Conservation (phyloP, 495 filamentous ascomycete genomes). For the Aspergillus egyptiacus region DNA sequence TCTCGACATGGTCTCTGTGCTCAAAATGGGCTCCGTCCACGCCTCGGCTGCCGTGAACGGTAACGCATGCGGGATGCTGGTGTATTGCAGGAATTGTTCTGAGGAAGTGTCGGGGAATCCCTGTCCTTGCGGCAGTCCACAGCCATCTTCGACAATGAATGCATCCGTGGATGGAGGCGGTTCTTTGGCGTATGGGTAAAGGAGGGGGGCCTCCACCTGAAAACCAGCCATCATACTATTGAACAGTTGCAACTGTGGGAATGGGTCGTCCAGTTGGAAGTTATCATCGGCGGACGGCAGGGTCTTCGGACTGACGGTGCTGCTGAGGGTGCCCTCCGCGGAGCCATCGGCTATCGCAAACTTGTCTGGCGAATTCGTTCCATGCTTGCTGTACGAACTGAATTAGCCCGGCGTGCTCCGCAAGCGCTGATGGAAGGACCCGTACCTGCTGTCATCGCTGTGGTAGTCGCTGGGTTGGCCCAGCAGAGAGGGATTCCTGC, state of each 20-base stretch:
- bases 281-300: conserved; percentile 42
- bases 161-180: conserved; percentile 24
- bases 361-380: conserved; percentile 28
- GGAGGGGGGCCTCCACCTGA: conserved; percentile 33
- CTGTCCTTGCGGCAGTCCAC: conserved; percentile 30
- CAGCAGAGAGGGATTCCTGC: conserved; percentile 18
- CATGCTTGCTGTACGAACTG: conserved; percentile 22
- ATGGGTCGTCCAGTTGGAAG: conserved; percentile 38
- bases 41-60: conserved; percentile 27
- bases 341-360: conserved; percentile 29
- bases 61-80: conserved; percentile 32
- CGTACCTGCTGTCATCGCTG: conserved; percentile 27
- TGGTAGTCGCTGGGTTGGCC: conserved; percentile 25
- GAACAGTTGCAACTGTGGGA: conserved; percentile 39
- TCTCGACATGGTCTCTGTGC: conserved; percentile 21
- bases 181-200: conserved; percentile 37
- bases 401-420: conserved; percentile 17
- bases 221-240: conserved; percentile 32
- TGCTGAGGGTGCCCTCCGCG: conserved; percentile 34
- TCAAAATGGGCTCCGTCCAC: conserved; percentile 25
- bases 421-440: conserved; percentile 2
- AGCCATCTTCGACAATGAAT: conserved; percentile 39
- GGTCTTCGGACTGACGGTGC: conserved; percentile 39
- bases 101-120: conserved; percentile 30
- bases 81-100: conserved; percentile 31